Conservation (phyloP, 75 land plant genomes). For the Cunninghamia lanceolata region DNA sequence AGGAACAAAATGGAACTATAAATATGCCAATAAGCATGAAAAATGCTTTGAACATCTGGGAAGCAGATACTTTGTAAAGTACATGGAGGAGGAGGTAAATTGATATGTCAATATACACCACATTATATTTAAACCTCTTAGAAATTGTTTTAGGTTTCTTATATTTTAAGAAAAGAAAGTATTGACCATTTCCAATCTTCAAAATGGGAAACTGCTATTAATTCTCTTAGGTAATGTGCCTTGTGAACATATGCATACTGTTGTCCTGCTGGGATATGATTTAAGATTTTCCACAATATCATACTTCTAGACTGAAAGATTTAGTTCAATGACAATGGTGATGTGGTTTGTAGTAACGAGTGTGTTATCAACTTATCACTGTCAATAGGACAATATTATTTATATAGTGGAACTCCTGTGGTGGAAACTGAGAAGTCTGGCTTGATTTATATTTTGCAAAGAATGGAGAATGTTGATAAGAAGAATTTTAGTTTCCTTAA, state of each 20-base stretch:
- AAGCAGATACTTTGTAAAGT: not conserved
- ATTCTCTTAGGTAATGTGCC: not conserved
- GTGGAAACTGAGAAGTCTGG: not conserved
- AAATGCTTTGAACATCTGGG: not conserved
- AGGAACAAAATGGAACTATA: not conserved
- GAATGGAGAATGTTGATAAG: not conserved
- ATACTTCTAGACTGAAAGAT: not conserved
- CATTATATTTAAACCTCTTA: not conserved
- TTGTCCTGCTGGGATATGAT: not conserved
- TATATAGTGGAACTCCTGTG: not conserved
- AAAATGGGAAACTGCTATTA: not conserved
- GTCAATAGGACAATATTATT: not conserved
- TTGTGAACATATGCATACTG: not conserved
- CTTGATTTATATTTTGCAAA: not conserved
- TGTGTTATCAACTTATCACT: not conserved
- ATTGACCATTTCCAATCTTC: not conserved
- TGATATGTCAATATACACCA: not conserved
- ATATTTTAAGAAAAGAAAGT: not conserved
- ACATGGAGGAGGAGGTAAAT: too few relatives aligned
- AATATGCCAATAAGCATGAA: not conserved
- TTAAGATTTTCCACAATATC: not conserved
- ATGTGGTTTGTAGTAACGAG: not conserved
- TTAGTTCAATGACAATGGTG: not conserved
- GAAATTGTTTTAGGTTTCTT: not conserved
- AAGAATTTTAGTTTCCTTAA: conserved; percentile 24